Evolutionary conservation across 2,329 filamentous ascomycete species (phyloP).

Genomic region (Hymenoscyphus scutula): DNA sequence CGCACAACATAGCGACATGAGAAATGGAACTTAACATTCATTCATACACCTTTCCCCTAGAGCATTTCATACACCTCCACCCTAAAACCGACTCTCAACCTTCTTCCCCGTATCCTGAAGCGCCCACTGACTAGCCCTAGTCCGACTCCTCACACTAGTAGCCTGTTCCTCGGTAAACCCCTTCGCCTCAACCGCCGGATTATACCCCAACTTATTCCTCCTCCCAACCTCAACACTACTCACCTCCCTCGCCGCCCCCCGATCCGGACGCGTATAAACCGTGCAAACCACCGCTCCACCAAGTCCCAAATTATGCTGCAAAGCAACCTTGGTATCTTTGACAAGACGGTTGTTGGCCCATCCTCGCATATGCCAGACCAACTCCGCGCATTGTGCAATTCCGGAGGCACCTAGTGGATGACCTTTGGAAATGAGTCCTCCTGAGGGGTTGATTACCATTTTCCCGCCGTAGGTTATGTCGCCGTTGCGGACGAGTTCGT

Average conservation of each 20-base stretch:
- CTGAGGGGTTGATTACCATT: constrained; percentile 86
- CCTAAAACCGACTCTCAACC: constrained; percentile 67
- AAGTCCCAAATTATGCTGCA: constrained; percentile 92
- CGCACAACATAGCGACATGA: too few species aligned
- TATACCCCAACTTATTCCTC: constrained; percentile 75
- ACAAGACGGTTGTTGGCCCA: constrained; percentile 90
- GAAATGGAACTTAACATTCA: too few species aligned
- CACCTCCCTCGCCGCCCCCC: constrained; percentile 61
- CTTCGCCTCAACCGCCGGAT: constrained; percentile 85
- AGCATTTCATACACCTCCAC: too few species aligned
- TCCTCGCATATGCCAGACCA: constrained; percentile 91
- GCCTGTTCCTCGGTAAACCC: constrained; percentile 82
- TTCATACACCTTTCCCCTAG: too few species aligned
- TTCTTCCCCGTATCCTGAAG: constrained; percentile 71
- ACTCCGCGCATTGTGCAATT: constrained; percentile 91
- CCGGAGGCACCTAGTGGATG: constrained; percentile 92
- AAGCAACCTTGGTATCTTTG: constrained; percentile 64
- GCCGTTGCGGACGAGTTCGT: constrained; percentile 81
- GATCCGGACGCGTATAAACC: constrained; percentile 83
- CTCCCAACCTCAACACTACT: constrained; percentile 63
- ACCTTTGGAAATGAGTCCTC: constrained; percentile 92
- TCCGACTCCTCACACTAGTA: constrained; percentile 67
- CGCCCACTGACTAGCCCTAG: constrained; percentile 67
- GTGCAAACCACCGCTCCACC: constrained; percentile 89
- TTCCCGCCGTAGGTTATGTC: constrained; percentile 84